These are phyloP conservation scores for Tolypocladium cylindrosporum DNA, from an alignment of 2,329 filamentous ascomycete genomes.

Conservation along the genomic window DNA sequence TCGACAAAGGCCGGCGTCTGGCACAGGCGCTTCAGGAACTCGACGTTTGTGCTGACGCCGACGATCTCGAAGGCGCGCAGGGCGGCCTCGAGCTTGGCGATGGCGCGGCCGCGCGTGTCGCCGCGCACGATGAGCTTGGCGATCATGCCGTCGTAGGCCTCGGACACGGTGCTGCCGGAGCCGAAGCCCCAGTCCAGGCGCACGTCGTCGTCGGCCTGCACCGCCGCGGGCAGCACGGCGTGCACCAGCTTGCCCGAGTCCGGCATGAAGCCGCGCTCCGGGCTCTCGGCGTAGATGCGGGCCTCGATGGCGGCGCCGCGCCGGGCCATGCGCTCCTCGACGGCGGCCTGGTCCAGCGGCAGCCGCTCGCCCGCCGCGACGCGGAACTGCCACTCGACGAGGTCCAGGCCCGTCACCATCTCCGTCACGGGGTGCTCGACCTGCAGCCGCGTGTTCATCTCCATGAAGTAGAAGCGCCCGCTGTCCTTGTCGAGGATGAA, in stretches of 20 bases:
- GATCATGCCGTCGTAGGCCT: slow-evolving; percentile 98
- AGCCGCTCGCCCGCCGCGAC: slow-evolving; percentile 49
- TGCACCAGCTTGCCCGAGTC: slow-evolving; percentile 85
- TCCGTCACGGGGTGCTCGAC: slow-evolving; percentile 91
- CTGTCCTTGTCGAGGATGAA: slow-evolving; percentile 81
- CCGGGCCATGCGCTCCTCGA: slow-evolving; percentile 64
- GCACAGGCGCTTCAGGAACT: slow-evolving; percentile 87
- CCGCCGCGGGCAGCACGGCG: slow-evolving; percentile 59
- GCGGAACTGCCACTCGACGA: slow-evolving; percentile 95
- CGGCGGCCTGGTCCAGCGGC: slow-evolving; percentile 46
- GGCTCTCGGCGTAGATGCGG: slow-evolving; percentile 92
- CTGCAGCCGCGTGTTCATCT: slow-evolving; percentile 81
- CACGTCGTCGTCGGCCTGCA: slow-evolving; percentile 55
- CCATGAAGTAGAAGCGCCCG: slow-evolving; percentile 73
- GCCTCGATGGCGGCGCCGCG: slow-evolving; percentile 89
- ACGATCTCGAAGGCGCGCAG: slow-evolving; percentile 87
- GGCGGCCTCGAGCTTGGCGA: slow-evolving; percentile 72
- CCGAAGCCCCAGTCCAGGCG: slow-evolving; percentile 91
- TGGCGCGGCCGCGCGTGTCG: slow-evolving; percentile 64
- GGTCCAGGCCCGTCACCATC: slow-evolving; percentile 58
- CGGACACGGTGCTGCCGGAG: slow-evolving; percentile 82
- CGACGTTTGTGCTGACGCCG: slow-evolving; percentile 88
- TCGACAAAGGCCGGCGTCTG: slow-evolving; percentile 70
- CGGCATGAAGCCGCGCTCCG: slow-evolving; percentile 82
- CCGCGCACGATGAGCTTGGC: slow-evolving; percentile 92